These are phyloP conservation scores for Phialophora macrospora DNA, from an alignment of 2,329 filamentous ascomycete species.

Conservation along the genomic window DNA sequence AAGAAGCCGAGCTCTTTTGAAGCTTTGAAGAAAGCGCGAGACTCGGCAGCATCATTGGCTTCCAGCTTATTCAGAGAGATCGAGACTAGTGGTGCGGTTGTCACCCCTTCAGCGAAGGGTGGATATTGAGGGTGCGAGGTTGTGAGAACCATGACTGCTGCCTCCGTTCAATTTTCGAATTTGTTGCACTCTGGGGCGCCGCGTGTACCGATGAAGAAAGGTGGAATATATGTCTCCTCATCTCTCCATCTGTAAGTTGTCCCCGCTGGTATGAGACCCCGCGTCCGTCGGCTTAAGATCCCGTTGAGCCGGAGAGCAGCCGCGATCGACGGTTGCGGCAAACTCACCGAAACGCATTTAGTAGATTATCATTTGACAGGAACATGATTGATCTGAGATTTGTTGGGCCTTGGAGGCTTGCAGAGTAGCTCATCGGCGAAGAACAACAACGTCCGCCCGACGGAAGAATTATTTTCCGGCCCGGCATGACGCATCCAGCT, in stretches of 20 bases:
- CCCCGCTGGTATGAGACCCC: background rate
- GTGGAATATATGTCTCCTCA: background rate
- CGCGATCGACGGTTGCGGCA: background rate
- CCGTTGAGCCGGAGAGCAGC: background rate
- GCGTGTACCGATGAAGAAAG: background rate
- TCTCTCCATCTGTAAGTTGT: background rate
- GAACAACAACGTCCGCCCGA: no score
- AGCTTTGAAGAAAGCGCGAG: slow-evolving; percentile 11
- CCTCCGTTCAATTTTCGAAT: background rate
- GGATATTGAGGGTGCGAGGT: slow-evolving; percentile 19
- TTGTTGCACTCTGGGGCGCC: no score
- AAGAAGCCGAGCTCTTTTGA: slow-evolving; percentile 21
- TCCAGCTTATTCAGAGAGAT: slow-evolving; percentile 18
- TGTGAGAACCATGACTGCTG: slow-evolving; percentile 10
- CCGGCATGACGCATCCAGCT: background rate
- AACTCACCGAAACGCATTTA: background rate
- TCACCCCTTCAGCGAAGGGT: slow-evolving; percentile 12
- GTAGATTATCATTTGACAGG: background rate
- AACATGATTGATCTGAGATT: no score
- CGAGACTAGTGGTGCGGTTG: slow-evolving; percentile 15
- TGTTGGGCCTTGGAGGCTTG: no score
- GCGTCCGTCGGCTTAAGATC: background rate
- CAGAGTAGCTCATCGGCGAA: background rate
- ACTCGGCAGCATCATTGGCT: slow-evolving; percentile 9
- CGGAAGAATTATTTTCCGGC: background rate